Percentiles rank a stretch among this genome's conserved stretches.
These are phyloP conservation scores for Mortierella claussenii DNA, from an alignment of 192 early-diverging fungal genomes.

Conservation along the genomic window DNA sequence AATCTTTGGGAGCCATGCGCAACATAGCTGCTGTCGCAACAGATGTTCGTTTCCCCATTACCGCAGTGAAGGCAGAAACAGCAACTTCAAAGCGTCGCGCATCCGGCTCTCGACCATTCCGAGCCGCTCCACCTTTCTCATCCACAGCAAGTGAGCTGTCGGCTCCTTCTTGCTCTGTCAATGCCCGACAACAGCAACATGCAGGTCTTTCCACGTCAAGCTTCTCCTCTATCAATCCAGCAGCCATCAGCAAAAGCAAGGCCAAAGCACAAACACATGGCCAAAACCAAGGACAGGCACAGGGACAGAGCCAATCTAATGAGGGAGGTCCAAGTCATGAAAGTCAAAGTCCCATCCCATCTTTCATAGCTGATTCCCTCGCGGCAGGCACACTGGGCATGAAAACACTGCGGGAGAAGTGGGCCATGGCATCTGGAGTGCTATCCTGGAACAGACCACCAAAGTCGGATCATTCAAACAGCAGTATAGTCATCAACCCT, in stretches of 20 bases:
- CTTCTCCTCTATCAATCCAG: no score
- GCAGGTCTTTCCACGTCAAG: not conserved
- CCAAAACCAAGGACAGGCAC: constrained; percentile 6
- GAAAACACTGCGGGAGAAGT: constrained; percentile 42
- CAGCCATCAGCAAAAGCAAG: not conserved
- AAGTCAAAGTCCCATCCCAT: constrained; percentile 40
- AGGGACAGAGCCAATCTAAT: not conserved
- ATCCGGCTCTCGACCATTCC: constrained; percentile 2
- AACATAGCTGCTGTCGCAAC: not conserved
- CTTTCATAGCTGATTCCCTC: constrained; percentile 40
- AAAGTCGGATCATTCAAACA: constrained; percentile 8
- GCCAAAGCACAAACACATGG: constrained; percentile 15
- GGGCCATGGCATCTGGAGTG: constrained; percentile 41
- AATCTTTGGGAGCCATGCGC: not conserved
- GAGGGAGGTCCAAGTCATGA: not conserved
- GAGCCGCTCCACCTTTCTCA: constrained; percentile 10
- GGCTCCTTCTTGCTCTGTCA: constrained; percentile 6
- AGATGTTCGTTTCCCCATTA: not conserved
- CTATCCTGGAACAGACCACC: constrained; percentile 32
- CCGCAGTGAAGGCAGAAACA: constrained; percentile 6
- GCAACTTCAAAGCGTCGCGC: constrained; percentile 4
- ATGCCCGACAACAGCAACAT: not conserved
- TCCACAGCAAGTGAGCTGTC: constrained; percentile 16
- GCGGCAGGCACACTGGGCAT: constrained; percentile 40
- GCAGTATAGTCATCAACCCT: constrained; percentile 39